These are phyloP conservation scores for Collybia mongolica DNA, from an alignment of 768 basidiomycete species.

Conservation along the genomic window DNA sequence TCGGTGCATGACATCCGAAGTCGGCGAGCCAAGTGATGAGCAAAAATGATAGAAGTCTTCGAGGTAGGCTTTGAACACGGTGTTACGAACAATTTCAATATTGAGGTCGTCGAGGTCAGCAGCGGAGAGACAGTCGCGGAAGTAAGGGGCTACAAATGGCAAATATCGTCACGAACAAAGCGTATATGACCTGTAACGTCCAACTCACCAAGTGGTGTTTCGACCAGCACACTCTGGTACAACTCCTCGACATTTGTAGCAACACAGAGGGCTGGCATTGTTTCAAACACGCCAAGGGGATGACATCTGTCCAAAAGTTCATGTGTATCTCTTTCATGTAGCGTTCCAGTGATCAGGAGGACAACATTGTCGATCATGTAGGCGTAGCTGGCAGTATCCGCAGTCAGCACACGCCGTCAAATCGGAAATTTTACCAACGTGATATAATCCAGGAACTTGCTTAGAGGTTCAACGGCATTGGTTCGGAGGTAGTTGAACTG, in stretches of 20 bases:
- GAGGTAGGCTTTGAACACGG: conserved; percentile 97
- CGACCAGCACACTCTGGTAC: conserved; percentile 94
- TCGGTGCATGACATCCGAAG: conserved; percentile 86
- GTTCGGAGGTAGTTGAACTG: conserved; percentile 94
- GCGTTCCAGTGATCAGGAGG: conserved; percentile 92
- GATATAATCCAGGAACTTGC: conserved; percentile 96
- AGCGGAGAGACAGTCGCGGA: conserved; percentile 92
- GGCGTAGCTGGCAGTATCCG: conserved; percentile 63
- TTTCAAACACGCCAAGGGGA: conserved; percentile 95
- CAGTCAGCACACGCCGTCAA: neutral
- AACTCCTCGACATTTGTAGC: conserved; percentile 98
- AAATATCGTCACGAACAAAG: neutral
- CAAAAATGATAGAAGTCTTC: conserved; percentile 94
- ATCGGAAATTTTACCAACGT: conserved; percentile 59
- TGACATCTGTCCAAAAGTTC: conserved; percentile 97
- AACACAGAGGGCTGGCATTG: conserved; percentile 98
- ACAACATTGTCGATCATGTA: conserved; percentile 99
- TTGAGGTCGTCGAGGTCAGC: conserved; percentile 97
- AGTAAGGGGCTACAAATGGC: conserved; percentile 75
- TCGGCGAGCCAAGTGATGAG: conserved; percentile 76
- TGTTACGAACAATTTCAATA: conserved; percentile 99
- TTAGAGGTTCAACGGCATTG: conserved; percentile 88
- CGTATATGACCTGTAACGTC: neutral
- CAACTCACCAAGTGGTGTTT: conserved; percentile 89
- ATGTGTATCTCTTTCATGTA: conserved; percentile 96